Conservation (phyloP, 768 basidiomycete genomes). For the Psilocybe subaeruginosa region DNA sequence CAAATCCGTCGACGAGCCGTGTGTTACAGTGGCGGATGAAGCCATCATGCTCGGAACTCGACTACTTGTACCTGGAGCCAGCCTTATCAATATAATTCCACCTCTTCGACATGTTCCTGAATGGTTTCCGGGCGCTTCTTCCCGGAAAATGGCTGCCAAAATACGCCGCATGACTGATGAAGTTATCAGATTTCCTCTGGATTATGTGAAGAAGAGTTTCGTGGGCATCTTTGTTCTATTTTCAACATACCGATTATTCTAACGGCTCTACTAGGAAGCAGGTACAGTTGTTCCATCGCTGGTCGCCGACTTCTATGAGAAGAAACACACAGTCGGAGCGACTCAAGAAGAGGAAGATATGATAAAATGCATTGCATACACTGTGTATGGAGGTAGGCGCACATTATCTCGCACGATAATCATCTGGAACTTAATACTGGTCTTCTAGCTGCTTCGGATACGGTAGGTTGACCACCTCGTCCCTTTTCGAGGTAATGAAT, state of each 20-base stretch:
- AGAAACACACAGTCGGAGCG: not conserved
- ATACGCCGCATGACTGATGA: conserved; percentile 22
- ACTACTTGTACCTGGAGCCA: conserved; percentile 13
- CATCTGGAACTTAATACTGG: too few relatives aligned
- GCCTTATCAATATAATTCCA: conserved; percentile 18
- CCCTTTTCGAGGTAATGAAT: not conserved
- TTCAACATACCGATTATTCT: not conserved
- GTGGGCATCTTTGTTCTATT: conserved; percentile 2
- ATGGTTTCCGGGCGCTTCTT: conserved; percentile 21
- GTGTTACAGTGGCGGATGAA: conserved; percentile 30
- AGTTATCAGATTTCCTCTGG: conserved; percentile 14
- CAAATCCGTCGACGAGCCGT: conserved; percentile 17
- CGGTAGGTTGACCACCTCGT: conserved; percentile 6
- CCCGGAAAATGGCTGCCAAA: conserved; percentile 1
- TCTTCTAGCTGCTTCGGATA: conserved; percentile 16
- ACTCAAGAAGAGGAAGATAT: conserved; percentile 10
- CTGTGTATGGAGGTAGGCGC: conserved; percentile 16
- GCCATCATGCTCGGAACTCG: conserved; percentile 25
- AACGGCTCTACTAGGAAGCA: not conserved
- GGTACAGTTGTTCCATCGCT: conserved; percentile 14
- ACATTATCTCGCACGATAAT: not conserved
- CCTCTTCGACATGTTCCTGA: conserved; percentile 17
- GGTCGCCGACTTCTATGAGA: conserved; percentile 15
- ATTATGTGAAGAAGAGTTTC: conserved; percentile 8
- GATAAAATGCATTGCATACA: conserved; percentile 12